Evolutionary conservation across 345 rosid species (phyloP), one percentile per base, ranked within the genome.

Genomic region (Pugionium dolabratum): DNA sequence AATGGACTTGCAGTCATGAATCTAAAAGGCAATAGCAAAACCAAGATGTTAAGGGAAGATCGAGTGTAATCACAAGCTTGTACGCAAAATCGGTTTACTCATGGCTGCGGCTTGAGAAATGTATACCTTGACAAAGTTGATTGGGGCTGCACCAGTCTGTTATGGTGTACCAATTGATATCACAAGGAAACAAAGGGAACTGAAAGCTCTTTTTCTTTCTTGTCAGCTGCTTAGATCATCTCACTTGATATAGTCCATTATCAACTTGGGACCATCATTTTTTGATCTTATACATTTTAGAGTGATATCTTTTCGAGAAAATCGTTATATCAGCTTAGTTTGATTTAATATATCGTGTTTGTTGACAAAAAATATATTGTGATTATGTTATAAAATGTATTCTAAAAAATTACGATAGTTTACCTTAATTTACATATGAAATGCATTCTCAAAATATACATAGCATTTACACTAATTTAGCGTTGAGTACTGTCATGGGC

Each of bases 141-240:
- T 83, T 8, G 99, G 99, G 34, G 99, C 97, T n/a, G 76, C 98
- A 0, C 98, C 98, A 0, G 98, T 92, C 0, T 92, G 98, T 58
- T 89, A 92, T 46, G 98, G 98, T 28, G 94, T 92, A 52, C 96
- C 97, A 3, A 93, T 97, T 2, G 85, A 90, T 51, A 93, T 93
- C 49, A 67, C 78, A 28, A 83, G 77, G 48, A 65, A 90, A 18
- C 18, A 84, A 77, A 59, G 64, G 59, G 78, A 60, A 66, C 69
- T 66, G 73, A 71, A 18, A 10, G 64, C 64, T 57, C 40, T 51
- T 64, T 64, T 25, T 34, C 55, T 54, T 61, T 42, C 54, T 45
- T 37, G 54, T 32, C 70, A 28, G 56, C 47, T 49, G 6, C 7
- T 37, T 37, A 37, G 41, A 3, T 0, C 49, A 51, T 29, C 34